phyloP scores from a whole-genome alignment of 1,284 basidiomycete species.

The Blastosporella zonata region DNA sequence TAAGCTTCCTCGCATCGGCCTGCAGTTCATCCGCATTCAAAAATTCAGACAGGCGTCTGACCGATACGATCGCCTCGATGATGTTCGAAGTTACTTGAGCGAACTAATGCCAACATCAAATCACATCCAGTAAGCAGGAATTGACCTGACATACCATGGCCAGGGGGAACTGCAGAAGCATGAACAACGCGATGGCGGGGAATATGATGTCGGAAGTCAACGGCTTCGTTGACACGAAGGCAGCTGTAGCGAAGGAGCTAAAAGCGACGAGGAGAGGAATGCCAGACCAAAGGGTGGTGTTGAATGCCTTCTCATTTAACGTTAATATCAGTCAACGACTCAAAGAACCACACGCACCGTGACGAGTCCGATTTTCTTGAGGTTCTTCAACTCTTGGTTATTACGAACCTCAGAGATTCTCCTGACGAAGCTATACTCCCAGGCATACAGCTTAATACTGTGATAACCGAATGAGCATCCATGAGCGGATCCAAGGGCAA shows the following conservation, averaged over 20 bases:
- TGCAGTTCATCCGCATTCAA: conserved; percentile 82
- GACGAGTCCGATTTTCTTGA: conserved; percentile 77
- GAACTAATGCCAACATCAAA: conserved; percentile 41
- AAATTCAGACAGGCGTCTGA: conserved; percentile 78
- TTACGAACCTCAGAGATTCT: conserved; percentile 80
- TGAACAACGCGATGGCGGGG: conserved; percentile 91
- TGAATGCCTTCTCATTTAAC: conserved; percentile 45
- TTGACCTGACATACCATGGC: conserved; percentile 58
- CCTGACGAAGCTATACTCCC: conserved; percentile 86
- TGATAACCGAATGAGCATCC: not conserved
- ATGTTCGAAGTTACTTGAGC: conserved; percentile 72
- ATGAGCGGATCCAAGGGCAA: not conserved
- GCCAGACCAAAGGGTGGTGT: conserved; percentile 61
- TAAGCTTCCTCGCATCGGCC: conserved; percentile 59
- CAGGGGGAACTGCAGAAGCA: conserved; percentile 86
- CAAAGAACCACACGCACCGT: conserved; percentile 41
- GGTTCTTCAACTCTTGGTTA: conserved; percentile 78
- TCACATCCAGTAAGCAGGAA: not conserved
- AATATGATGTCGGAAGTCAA: conserved; percentile 92
- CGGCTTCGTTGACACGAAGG: conserved; percentile 64
- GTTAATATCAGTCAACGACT: conserved; percentile 5
- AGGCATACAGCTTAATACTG: conserved; percentile 79
- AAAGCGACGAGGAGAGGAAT: conserved; percentile 83
- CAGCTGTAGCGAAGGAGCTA: conserved; percentile 83
- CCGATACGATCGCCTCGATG: conserved; percentile 85